Base-by-base conservation (phyloP, 352 stramenopile species). In the Phytophthora chlamydospora region DNA sequence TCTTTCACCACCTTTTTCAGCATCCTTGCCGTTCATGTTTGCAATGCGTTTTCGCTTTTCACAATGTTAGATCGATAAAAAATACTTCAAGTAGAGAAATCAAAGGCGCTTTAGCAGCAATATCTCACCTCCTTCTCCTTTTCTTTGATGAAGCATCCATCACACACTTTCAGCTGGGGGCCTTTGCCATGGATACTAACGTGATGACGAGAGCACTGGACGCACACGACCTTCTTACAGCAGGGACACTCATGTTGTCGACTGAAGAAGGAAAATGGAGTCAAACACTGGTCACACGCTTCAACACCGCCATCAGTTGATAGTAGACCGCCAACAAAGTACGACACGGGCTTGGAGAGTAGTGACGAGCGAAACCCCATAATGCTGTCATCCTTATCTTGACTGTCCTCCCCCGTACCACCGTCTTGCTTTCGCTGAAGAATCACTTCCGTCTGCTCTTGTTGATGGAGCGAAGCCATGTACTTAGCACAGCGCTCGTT, bases 111-210 rank as follows among this genome's bases (percentile, higher is more conserved):
- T 24, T 29, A 7, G 8, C 27, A 32, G 7, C 10, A 29, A 38
- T 40, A 27, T 43, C 83, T 79, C 63, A 71, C 62, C 62, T 89
- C 76, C 11, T 67, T 68, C 34, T 93, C 82, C 21, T 81, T 89
- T 45, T 85, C 75, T 41, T 82, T 87, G 43, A 93, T 62, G 29
- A 91, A 93, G 38, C 84, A 93, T 4, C 84, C 74, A 35, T 93
- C 84, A 32, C 84, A 93, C 0, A 86, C 68, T 59, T 89, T 88
- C 1, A 78, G 27, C 29, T 87, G 67, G 1, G 73, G 60, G 0
- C 67, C 71, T 17, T 76, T 78, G 4, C 72, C 76, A 19, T 75
- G 56, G 13, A 85, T n/a, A 53, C 83, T 67, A 6, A 72, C 51
- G 6, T 75, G 71, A 38, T 93, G 84, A 0, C 82, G 70, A 27